Evolutionary conservation across 768 basidiomycete genomes (phyloP).

Genomic region (Coprinopsis sp.): DNA sequence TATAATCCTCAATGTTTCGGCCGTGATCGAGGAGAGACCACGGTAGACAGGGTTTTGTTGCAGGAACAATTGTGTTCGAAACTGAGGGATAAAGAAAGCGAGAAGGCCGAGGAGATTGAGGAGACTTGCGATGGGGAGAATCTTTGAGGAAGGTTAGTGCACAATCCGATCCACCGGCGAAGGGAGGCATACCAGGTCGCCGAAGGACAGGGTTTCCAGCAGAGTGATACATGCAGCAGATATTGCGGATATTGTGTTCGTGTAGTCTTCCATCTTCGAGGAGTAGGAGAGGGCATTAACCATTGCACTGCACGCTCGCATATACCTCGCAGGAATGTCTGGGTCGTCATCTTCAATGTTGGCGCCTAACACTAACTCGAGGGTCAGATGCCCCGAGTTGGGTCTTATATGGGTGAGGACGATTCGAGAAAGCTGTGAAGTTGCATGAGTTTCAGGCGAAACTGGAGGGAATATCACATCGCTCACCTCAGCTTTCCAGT

Average conservation of each 20-base stretch:
- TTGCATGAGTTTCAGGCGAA: not conserved
- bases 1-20: slow-evolving; percentile 31
- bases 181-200: slow-evolving; percentile 36
- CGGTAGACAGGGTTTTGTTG: slow-evolving; percentile 15
- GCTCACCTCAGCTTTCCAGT: slow-evolving; percentile 56
- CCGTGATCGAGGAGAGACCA: too few species aligned
- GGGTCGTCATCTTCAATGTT: slow-evolving; percentile 13
- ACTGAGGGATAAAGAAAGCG: slow-evolving; percentile 43
- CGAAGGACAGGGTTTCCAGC: slow-evolving; percentile 29
- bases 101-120: slow-evolving; percentile 50
- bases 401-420: slow-evolving; percentile 53
- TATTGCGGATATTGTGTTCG: slow-evolving; percentile 21
- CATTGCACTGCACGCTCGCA: slow-evolving; percentile 37
- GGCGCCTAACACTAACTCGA: slow-evolving; percentile 48
- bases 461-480: not conserved
- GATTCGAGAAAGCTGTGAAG: slow-evolving; percentile 51
- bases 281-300: slow-evolving; percentile 42
- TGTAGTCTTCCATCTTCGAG: slow-evolving; percentile 28
- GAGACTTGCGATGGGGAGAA: slow-evolving; percentile 42
- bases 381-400: slow-evolving; percentile 35
- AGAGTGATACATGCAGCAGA: slow-evolving; percentile 40
- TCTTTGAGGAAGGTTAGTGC: slow-evolving; percentile 28
- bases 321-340: slow-evolving; percentile 26
- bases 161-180: not conserved
- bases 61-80: slow-evolving; percentile 35